Base-by-base conservation (phyloP, 208 protist genomes). In the Angomonas desouzai region DNA sequence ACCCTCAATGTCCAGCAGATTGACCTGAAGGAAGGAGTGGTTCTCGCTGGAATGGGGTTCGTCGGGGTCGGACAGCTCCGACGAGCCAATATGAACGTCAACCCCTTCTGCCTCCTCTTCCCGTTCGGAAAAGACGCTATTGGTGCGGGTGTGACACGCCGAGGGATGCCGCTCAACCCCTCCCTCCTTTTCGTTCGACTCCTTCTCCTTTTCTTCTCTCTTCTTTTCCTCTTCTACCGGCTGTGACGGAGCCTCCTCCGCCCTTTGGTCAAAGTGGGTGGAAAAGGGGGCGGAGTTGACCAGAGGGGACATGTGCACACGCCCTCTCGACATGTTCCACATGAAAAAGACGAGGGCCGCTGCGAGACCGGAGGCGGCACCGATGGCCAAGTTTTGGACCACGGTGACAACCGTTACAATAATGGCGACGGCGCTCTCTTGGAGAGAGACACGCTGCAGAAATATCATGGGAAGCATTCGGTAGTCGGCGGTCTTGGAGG, bases 401-500 rank as follows among this genome's bases (percentile, higher is more conserved):
- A 84, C 68, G 23, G 78, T 84, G 7, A 84, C 78, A 22, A 84
- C 72, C 3, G 78, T 84, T 23, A 84, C 78, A n/a, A 77, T 55
- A 43, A 84, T 68, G 28, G 70, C 70, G 36, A 84, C 74, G n/a
- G 68, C 68, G n/a, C 70, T 74, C 62, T 84, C 78, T 48, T 79
- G 78, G 18, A 84, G 70, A 1, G 78, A 77, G 32, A 84, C 79
- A 60, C 78, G 73, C 67, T 79, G 77, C 16, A 83, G 56, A 47
- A 80, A 72, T 20, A 84, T 84, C 73, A 80, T 79, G 32, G 69
- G 68, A 20, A 84, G 66, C 78, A 77, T 84, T 49, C 74, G 78
- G 73, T 67, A 80, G 62, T 84, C 74, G 48, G 74, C 73, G 47
- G 78, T 84, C 49, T 84, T 79, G 40, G 70, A 77, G 34, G 73